Percentiles rank a stretch among this genome's conserved stretches.
Conservation (phyloP, 129 eudicot genomes). For the Rutidosis leptorrhynchoides region DNA sequence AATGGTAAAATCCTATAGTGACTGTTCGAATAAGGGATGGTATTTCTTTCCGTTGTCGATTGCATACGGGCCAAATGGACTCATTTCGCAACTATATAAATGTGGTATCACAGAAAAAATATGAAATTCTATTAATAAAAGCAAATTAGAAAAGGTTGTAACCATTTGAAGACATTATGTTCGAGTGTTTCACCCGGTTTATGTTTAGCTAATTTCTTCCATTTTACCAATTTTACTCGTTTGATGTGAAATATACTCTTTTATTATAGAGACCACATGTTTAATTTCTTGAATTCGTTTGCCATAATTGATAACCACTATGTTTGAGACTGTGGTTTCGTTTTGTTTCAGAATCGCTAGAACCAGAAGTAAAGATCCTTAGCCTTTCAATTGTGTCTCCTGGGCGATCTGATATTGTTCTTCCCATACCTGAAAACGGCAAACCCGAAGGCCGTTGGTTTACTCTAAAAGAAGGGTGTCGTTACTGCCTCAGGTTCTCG, state of each 20-base stretch:
- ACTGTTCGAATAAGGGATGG: not conserved
- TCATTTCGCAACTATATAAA: not conserved
- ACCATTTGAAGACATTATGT: too few relatives aligned
- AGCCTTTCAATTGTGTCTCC: constrained; percentile 58
- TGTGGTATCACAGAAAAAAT: too few relatives aligned
- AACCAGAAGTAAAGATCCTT: constrained; percentile 66
- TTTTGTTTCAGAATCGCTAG: constrained; percentile 46
- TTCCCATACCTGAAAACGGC: constrained; percentile 53
- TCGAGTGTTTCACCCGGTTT: too few relatives aligned
- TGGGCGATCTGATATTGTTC: constrained; percentile 52
- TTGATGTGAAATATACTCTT: too few relatives aligned
- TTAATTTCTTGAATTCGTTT: not conserved
- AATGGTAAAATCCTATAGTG: not conserved
- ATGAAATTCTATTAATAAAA: too few relatives aligned
- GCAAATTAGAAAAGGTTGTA: too few relatives aligned
- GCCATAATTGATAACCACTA: constrained; percentile 8
- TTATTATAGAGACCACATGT: too few relatives aligned
- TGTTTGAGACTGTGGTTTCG: constrained; percentile 1
- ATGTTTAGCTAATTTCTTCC: too few relatives aligned
- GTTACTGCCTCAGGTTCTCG: constrained; percentile 52
- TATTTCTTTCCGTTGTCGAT: not conserved
- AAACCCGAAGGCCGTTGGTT: constrained; percentile 64
- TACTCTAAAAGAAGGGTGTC: constrained; percentile 66
- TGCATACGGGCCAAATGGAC: not conserved
- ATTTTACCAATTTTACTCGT: too few relatives aligned